Conservation (phyloP, 2,329 filamentous ascomycete genomes). For the Sclerotinia sclerotiorum region DNA sequence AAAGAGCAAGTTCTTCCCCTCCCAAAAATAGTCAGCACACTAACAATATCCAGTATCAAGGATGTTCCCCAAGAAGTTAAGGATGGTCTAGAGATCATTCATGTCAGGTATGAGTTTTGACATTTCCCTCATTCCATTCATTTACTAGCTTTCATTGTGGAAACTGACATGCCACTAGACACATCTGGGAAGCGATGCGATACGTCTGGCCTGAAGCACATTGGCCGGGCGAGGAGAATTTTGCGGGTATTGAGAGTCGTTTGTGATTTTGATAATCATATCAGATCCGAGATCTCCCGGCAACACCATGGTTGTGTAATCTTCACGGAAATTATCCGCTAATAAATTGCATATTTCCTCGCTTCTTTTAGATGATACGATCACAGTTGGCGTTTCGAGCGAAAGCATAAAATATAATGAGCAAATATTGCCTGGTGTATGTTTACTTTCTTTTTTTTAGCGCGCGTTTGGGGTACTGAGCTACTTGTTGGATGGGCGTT, state of each 20-base stretch:
- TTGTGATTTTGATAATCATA: constrained; percentile 52
- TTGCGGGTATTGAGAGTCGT: constrained; percentile 73
- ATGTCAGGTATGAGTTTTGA: constrained; percentile 69
- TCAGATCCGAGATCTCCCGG: constrained; percentile 25
- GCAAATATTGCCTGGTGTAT: constrained; percentile 6
- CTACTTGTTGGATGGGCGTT: not conserved
- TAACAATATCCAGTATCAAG: constrained; percentile 52
- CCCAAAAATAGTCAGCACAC: constrained; percentile 9
- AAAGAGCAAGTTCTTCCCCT: constrained; percentile 60
- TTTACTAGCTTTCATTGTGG: constrained; percentile 12
- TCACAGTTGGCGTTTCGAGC: constrained; percentile 13
- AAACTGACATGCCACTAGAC: constrained; percentile 48
- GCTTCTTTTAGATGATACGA: constrained; percentile 11
- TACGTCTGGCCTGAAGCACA: constrained; percentile 87
- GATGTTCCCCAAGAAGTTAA: constrained; percentile 89
- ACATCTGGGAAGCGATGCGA: constrained; percentile 92
- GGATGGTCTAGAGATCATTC: constrained; percentile 81
- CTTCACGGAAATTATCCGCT: constrained; percentile 7
- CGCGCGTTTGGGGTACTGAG: constrained; percentile 14
- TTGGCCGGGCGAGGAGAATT: constrained; percentile 74
- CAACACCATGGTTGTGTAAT: constrained; percentile 7
- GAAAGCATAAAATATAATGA: not conserved
- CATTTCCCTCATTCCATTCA: not conserved
- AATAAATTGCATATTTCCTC: constrained; percentile 6
- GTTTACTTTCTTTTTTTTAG: constrained; percentile 6